Percentiles rank a stretch among this genome's conserved stretches.
Evolutionary conservation across 352 stramenopile species (phyloP).

Genomic region (Phytophthora multivora): DNA sequence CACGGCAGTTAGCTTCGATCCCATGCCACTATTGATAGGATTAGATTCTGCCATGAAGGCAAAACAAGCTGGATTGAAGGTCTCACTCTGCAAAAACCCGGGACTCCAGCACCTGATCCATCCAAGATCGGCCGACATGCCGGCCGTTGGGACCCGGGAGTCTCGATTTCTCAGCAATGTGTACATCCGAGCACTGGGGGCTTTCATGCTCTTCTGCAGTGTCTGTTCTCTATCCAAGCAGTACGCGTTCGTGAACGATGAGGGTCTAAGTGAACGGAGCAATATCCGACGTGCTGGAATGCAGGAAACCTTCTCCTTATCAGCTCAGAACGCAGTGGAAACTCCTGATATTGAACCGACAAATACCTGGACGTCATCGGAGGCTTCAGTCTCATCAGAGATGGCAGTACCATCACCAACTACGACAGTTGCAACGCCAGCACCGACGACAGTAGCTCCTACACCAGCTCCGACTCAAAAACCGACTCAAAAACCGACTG

Average conservation of each 20-base stretch:
- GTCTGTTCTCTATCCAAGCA: conserved; percentile 34
- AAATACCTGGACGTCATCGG: conserved; percentile 10
- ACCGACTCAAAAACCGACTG: conserved; percentile 7
- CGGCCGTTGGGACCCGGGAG: conserved; percentile 35
- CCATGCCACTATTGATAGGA: conserved; percentile 32
- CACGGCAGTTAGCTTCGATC: conserved; percentile 11
- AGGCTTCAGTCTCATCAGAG: conserved; percentile 12
- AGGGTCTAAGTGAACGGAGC: not conserved
- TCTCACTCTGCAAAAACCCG: conserved; percentile 22
- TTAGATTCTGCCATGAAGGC: too few species aligned
- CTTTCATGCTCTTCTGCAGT: conserved; percentile 33
- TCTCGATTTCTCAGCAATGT: conserved; percentile 47
- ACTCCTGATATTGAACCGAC: not conserved
- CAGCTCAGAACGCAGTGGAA: conserved; percentile 10
- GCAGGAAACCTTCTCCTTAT: conserved; percentile 9
- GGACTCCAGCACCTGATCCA: conserved; percentile 15
- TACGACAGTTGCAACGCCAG: not conserved
- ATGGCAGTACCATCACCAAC: conserved; percentile 1
- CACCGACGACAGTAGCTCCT: not conserved
- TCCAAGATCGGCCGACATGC: conserved; percentile 19
- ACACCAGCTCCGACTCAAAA: not conserved
- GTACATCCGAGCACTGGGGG: conserved; percentile 34
- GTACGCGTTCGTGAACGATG: conserved; percentile 26
- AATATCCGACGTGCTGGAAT: conserved; percentile 11
- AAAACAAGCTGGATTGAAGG: too few species aligned